Conservation (phyloP, 2,329 filamentous ascomycete species). For the Lecanosticta acicola region DNA sequence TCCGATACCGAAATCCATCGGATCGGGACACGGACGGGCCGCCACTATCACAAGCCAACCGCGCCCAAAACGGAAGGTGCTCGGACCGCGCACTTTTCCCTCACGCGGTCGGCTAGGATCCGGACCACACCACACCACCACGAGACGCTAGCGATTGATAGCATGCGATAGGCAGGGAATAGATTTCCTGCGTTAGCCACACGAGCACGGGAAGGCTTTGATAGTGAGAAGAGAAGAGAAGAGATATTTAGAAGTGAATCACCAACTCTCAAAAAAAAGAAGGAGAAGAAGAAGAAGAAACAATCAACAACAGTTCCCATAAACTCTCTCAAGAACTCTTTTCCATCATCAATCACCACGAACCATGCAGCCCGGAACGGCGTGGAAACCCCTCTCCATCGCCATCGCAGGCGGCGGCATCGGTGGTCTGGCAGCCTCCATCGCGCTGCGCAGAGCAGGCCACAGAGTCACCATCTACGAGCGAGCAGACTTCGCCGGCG, state of each 20-base stretch:
- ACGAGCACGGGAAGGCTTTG: too few species aligned
- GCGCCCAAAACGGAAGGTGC: too few species aligned
- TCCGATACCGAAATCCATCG: too few species aligned
- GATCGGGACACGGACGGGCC: too few species aligned
- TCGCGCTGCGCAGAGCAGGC: constrained; percentile 49
- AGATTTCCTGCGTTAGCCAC: too few species aligned
- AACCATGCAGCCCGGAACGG: constrained; percentile 15
- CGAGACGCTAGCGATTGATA: too few species aligned
- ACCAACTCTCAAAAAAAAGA: too few species aligned
- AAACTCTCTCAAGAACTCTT: not conserved
- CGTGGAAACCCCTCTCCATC: constrained; percentile 28
- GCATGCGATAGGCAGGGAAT: not conserved
- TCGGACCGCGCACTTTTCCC: not conserved
- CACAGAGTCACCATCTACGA: constrained; percentile 58
- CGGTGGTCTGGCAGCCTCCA: constrained; percentile 48
- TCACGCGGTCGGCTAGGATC: too few species aligned
- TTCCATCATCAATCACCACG: not conserved
- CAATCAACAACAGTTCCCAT: not conserved
- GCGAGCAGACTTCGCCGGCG: constrained; percentile 59
- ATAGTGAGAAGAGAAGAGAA: not conserved
- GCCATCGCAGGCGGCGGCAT: constrained; percentile 49
- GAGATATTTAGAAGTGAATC: not conserved
- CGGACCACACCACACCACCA: too few species aligned
- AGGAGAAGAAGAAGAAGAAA: not conserved
- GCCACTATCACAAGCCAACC: too few species aligned